phyloP scores from a whole-genome alignment of 352 stramenopile species.

The Globisporangium canariense region DNA sequence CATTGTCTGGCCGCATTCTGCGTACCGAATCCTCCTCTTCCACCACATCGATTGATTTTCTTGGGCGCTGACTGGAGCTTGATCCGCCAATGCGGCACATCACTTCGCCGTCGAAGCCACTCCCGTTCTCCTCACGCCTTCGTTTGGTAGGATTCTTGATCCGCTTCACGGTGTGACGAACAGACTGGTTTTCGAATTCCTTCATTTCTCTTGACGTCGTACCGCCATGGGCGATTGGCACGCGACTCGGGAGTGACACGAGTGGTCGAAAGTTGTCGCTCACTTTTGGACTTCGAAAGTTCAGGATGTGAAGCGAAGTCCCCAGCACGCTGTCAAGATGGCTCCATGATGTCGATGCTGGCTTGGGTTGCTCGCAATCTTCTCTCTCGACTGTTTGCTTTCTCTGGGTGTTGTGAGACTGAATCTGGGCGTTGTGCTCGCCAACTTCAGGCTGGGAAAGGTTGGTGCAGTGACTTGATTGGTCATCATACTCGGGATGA shows the following conservation, averaged over 20 bases:
- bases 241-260: slow-evolving; percentile 18
- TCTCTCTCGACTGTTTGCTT: slow-evolving; percentile 1
- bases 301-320: slow-evolving; percentile 64
- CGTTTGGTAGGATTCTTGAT: slow-evolving; percentile 54
- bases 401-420: background rate
- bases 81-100: slow-evolving; percentile 42
- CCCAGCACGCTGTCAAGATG: slow-evolving; percentile 69
- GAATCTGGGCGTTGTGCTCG: background rate
- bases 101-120: slow-evolving; percentile 69
- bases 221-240: slow-evolving; percentile 3
- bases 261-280: slow-evolving; percentile 74
- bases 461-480: slow-evolving; percentile 12
- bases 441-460: slow-evolving; percentile 4
- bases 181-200: slow-evolving; percentile 39
- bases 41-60: background rate
- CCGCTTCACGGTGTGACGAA: slow-evolving; percentile 37
- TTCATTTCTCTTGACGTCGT: slow-evolving; percentile 32
- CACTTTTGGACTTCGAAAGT: slow-evolving; percentile 78
- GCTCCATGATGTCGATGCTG: slow-evolving; percentile 49
- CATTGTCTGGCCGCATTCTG: background rate
- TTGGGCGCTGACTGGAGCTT: slow-evolving; percentile 11
- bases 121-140: slow-evolving; percentile 47
- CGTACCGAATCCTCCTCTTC: background rate
- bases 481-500: slow-evolving; percentile 12
- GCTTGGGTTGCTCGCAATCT: slow-evolving; percentile 31